Base-by-base conservation (phyloP, 2,329 filamentous ascomycete genomes). In the Fusarium haematococcum region DNA sequence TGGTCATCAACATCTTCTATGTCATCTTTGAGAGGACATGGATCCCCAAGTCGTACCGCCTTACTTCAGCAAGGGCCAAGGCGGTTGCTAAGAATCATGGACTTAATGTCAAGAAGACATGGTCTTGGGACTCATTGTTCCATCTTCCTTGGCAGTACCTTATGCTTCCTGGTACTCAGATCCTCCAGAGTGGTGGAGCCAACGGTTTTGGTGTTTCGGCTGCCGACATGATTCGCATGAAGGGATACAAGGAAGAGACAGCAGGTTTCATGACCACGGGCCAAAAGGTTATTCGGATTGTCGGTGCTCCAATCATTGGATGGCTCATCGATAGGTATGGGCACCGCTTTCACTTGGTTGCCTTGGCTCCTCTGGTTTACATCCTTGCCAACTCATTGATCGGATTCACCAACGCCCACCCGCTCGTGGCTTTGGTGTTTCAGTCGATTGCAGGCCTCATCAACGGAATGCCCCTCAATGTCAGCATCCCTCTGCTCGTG, bases 221-320 rank as follows among this genome's bases (percentile, higher is more conserved):
- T 11, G 75, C 77, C 3, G 75, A 78, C 20, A 77, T 78, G 62
- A 77, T 78, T 52, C 65, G 45, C 6, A 76, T 78, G 75, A 77
- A 77, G 61, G 73, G 73, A 2, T 78, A 77, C 45, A 75, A 61
- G 6, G 75, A 78, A 56, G 71, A 73, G 25, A 64, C 68, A 1
- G 75, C 75, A 4, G 75, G 77, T 3, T 78, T 70, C 45, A 35
- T 78, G n/a, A 68, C 74, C 1, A 78, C 74, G 2, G 76, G 63
- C 0, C 75, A 78, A 20, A 71, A 70, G 39, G 64, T 78, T 16
- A 58, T 78, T 20, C 62, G 62, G 1, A 78, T 78, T 14, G 67
- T 78, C 6, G 50, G 68, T n/a, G 73, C 69, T 11, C 76, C 75
- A 1, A 45, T 73, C 2, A 43, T 77, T 1, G 74, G 76, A 9